Percentiles rank a stretch among this genome's conserved stretches.
Evolutionary conservation across 2,329 filamentous ascomycete genomes (phyloP).

Genomic region (Pyrenochaeta sp.): DNA sequence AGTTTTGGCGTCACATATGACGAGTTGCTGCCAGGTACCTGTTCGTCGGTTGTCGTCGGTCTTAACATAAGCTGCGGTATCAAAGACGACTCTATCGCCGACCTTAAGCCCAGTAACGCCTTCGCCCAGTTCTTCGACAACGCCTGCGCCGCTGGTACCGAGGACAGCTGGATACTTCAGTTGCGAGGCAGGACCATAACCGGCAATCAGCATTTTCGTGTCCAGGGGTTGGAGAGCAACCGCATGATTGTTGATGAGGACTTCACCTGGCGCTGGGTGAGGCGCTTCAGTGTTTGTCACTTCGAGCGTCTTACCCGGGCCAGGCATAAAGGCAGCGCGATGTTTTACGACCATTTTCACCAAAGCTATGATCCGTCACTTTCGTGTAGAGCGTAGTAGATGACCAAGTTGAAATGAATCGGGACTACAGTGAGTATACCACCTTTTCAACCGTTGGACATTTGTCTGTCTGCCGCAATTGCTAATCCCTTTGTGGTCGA

Average conservation of each 20-base stretch:
- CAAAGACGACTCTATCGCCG: slow-evolving; percentile 54
- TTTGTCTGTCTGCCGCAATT: slow-evolving; percentile 10
- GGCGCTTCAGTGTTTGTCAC: slow-evolving; percentile 8
- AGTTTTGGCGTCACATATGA: slow-evolving; percentile 24
- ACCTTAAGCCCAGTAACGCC: slow-evolving; percentile 53
- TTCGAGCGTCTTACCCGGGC: slow-evolving; percentile 18
- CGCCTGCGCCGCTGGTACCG: slow-evolving; percentile 41
- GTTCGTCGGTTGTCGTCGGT: slow-evolving; percentile 24
- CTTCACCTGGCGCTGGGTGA: slow-evolving; percentile 23
- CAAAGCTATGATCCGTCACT: not conserved
- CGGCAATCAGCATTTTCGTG: slow-evolving; percentile 32
- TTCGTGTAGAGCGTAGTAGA: not conserved
- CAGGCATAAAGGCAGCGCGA: slow-evolving; percentile 22
- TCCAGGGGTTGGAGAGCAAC: slow-evolving; percentile 37
- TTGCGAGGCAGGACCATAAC: slow-evolving; percentile 28
- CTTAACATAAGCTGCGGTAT: slow-evolving; percentile 32
- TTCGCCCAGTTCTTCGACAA: slow-evolving; percentile 57
- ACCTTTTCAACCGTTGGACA: slow-evolving; percentile 1
- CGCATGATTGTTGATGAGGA: slow-evolving; percentile 31
- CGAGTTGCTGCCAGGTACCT: slow-evolving; percentile 36
- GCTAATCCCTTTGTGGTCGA: slow-evolving; percentile 15
- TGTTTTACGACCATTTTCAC: slow-evolving; percentile 18
- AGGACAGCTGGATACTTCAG: slow-evolving; percentile 28
- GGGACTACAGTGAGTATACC: not conserved
- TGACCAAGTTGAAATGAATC: not conserved